Evolutionary conservation across 495 filamentous ascomycete genomes (phyloP), one percentile per base, ranked within the genome.

Genomic region (Hyaloscypha finlandica): DNA sequence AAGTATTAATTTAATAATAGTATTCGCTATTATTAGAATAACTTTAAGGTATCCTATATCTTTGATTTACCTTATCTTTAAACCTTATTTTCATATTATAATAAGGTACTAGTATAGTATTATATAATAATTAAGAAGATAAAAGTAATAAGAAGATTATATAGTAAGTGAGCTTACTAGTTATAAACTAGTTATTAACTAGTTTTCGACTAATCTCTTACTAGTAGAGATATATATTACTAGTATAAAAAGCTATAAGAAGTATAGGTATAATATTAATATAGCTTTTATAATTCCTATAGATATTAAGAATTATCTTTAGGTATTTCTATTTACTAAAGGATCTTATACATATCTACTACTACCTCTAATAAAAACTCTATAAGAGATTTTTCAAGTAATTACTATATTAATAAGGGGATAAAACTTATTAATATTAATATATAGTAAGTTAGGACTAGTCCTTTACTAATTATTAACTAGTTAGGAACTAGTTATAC

Each of bases 51-150:
- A 48, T 48, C 2, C 2, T 48, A 48, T 48, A 48, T 48, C 42
- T 48, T 48, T 48, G 2, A 48, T 48, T 2, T 48, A 48, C 1
- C 42, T 11, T 48, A 48, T 48, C 42, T 48, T 48, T 48, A 48
- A n/a, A 48, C 42, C n/a, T 48, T 48, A 48, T 48, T 48, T 48
- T 48, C 2, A 48, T 48, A 48, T 48, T 48, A 48, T 48, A 48
- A 48, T 48, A 48, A 48, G 2, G 42, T 11, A 48, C 2, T 1
- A 12, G 2, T 48, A 48, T 48, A 48, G 2, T 48, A 48, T 48
- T 48, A 48, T 48, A 48, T 48, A 48, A 48, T 48, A 48, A 48
- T 48, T 48, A 48, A 48, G 42, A 48, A 48, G 2, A 48, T 48
- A 48, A 48, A 48, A 48, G 42, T n/a, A 48, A 48, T 48, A 48